These are phyloP conservation scores for Calvatia gigantea DNA, from an alignment of 768 basidiomycete species.

Conservation along the genomic window DNA sequence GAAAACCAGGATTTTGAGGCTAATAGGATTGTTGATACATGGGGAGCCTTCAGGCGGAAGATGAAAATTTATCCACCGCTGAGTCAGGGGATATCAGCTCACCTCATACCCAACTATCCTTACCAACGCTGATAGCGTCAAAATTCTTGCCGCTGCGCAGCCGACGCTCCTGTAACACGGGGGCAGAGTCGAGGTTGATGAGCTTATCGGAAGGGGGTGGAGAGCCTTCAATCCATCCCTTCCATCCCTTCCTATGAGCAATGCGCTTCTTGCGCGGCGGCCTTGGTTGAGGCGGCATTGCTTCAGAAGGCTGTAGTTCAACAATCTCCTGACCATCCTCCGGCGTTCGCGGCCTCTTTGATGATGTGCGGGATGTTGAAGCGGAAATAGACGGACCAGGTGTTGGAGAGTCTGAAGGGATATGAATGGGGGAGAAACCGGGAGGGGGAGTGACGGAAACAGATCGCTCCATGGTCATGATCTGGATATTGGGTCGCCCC, in stretches of 20 bases:
- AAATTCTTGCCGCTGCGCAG: constrained; percentile 86
- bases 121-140: constrained; percentile 75
- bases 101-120: constrained; percentile 70
- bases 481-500: constrained; percentile 69
- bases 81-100: constrained; percentile 31
- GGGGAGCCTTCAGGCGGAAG: constrained; percentile 22
- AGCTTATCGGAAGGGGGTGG: constrained; percentile 76
- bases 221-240: constrained; percentile 88
- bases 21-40: constrained; percentile 22
- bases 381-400: constrained; percentile 76
- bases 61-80: constrained; percentile 43
- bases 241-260: constrained; percentile 80
- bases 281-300: constrained; percentile 23
- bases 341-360: constrained; percentile 76
- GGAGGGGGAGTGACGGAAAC: constrained; percentile 76
- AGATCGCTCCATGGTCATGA: constrained; percentile 65
- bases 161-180: constrained; percentile 66
- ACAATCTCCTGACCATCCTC: constrained; percentile 49
- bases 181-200: constrained; percentile 75
- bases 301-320: constrained; percentile 17
- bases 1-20: constrained; percentile 19
- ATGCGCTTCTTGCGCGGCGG: constrained; percentile 56
- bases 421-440: constrained; percentile 34
- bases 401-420: constrained; percentile 64
- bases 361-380: constrained; percentile 71